Base-by-base conservation (phyloP, 768 basidiomycete genomes). In the Pulveroboletus sp. region DNA sequence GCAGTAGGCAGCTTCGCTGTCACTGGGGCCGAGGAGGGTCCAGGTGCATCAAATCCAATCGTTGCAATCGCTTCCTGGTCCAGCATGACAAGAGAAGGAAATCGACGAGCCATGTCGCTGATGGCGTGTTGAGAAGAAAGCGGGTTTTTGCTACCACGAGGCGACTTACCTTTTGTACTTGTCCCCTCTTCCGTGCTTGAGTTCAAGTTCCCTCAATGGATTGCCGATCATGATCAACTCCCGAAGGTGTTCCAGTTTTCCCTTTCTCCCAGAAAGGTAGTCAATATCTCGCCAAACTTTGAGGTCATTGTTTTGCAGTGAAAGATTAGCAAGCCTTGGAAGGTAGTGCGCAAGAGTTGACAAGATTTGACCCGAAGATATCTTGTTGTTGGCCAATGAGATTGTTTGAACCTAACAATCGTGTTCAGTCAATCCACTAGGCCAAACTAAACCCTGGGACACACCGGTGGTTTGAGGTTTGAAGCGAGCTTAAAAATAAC, bases 401-500 rank as follows among this genome's bases (percentile, higher is more conserved):
- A 98, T 69, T 0, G 94, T 93, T 64, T 85, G 78, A 33, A 87
- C 78, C 85, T 87, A 34, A 42, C 11, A 37, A 48, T 10, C 25
- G 16, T 3, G 20, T 23, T 55, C 44, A 40, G 20, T 33, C 25
- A 32, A 38, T n/a, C 12, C 10, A 5, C 34, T 2, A 3, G 13
- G 35, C 3, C 7, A 19, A 8, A 19, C 16, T 47, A 36, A 17
- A 42, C 38, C 21, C 4, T 23, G 14, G 43, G 21, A 59, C 74
- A 46, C 58, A 90, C 90, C 47, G 81, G 77, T 32, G 93, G 92
- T 55, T 80, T 82, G 45, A 94, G 79, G 56, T 85, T 78, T 17
- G 80, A 76, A 1, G 93, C 90, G 11, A 94, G 74, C 67, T 94
- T 94, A 75, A 94, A 94, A 38, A 97, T 83, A 10, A 94, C 92